Base-by-base conservation (phyloP, 306 rosid genomes). In the Prinsepia uniflora region DNA sequence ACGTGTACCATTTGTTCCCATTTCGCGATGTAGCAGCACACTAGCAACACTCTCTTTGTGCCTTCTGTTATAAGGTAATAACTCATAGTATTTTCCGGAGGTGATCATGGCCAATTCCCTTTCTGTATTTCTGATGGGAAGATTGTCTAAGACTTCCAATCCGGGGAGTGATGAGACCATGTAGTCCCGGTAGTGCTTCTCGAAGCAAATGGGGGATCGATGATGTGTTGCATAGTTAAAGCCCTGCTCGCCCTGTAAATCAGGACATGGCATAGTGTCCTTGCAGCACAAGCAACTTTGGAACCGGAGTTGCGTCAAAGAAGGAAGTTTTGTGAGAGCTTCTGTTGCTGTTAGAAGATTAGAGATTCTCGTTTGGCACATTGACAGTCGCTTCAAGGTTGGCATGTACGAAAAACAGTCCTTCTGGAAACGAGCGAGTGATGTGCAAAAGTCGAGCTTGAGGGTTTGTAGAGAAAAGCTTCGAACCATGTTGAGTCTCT, bases 341-440 rank as follows among this genome's bases (percentile, higher is more conserved):
- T 84, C 87, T 71, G 84, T 81, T 58, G 88, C 86, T 70, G 92
- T 83, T 86, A 87, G 84, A 60, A 89, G 96, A 83, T 89, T 86
- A 67, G 88, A 64, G 74, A 89, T 86, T 76, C 82, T 83, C 72
- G 96, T 89, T 62, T 85, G 92, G 75, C 96, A 86, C 86, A 86
- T 71, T 48, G 96, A 89, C 48, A 89, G 88, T 65, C 75, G 55
- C 81, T 22, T 78, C 77, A 89, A 79, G 74, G 80, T 83, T 63
- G 96, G 96, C 96, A 89, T 89, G 85, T 88, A 81, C 48, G 76
- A 81, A 75, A 89, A 89, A 75, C 90, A 89, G 62, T 83, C 84
- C n/a, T n/a, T n/a, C 76, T 75, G 84, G 72, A 89, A 83, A 85
- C 87, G 78, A 52, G 83, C 57, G 18, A 89, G 85, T 50, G 81